phyloP scores from a whole-genome alignment of 441 rosid genomes.

The Erysimum pusillum region DNA sequence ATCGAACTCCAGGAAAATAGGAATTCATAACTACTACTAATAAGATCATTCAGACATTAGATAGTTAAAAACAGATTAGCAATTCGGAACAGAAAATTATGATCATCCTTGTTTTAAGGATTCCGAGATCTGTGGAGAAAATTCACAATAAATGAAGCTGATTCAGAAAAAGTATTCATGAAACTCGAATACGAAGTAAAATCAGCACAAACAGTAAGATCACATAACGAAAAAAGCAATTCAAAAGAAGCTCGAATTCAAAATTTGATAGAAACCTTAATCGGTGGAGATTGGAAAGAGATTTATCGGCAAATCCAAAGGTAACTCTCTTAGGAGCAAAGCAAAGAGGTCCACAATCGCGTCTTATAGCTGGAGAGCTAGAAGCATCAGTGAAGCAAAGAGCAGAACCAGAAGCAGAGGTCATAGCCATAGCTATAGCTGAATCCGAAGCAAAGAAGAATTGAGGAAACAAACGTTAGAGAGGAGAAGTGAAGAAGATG shows the following conservation, averaged over 20 bases:
- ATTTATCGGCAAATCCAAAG: constrained; percentile 46
- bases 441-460: constrained; percentile 24
- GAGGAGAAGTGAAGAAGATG: constrained; percentile 30
- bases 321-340: constrained; percentile 19
- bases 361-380: constrained; percentile 35
- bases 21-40: background rate
- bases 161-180: background rate
- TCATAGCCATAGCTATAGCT: constrained; percentile 59
- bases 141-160: background rate
- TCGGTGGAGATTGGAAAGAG: constrained; percentile 39
- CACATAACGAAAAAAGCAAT: too few relatives aligned
- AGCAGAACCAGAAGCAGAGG: constrained; percentile 58
- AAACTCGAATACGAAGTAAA: background rate
- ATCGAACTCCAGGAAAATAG: background rate
- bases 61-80: background rate
- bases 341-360: constrained; percentile 40
- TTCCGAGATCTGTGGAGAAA: constrained; percentile 4
- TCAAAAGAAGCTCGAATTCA: constrained; percentile 10
- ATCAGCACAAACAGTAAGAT: background rate
- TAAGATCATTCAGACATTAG: background rate
- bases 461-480: constrained; percentile 37
- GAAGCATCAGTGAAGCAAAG: constrained; percentile 49
- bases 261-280: constrained; percentile 47
- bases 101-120: background rate
- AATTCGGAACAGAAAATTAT: background rate